Evolutionary conservation across 2,329 filamentous ascomycete species (phyloP), one percentile per base, ranked within the genome.

Genomic region (Penicillium decumbens): DNA sequence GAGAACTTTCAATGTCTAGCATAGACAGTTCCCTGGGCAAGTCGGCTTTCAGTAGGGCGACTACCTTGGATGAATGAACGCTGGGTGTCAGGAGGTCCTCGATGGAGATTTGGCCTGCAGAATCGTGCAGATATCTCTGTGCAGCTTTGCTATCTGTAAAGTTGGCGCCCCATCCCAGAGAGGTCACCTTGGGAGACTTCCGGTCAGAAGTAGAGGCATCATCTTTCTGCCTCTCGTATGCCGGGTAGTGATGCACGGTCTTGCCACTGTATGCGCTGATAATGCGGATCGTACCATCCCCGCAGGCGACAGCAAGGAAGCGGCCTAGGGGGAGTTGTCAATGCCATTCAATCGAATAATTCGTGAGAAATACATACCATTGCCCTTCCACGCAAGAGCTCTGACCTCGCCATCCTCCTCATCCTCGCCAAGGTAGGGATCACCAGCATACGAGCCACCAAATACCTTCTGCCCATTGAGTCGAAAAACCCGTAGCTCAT

Each of bases 211-310:
- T 37, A 1, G 45, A 27, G 8, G 4, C 12, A 3, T 50, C 46
- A 13, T 58, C 60, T 24, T 46, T 52, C 9, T 56, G 56, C 7
- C 45, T 48, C 39, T 62, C 53, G 32, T 62, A 60, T 4, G 60
- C 61, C 59, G 69, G 62, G 61, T 88, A 85, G 61, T 87, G 82
- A 66, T 93, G 87, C 18, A 90, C 83, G 10, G 86, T 81, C 70
- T 92, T 95, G 67, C 84, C 87, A 60, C 83, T 91, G 67, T 93
- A 89, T 20, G 89, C 73, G 52, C 87, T 87, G 66, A 92, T 80
- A 30, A 95, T 73, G 50, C 89, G 83, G 18, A 93, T 81, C 6
- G 81, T 80, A 25, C 88, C 87, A 73, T 95, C 89, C 58, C 81
- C 89, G 83, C 89, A 95, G 40, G 84, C 89, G 12, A 93, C 82